Evolutionary conservation across 2,329 filamentous ascomycete species (phyloP).

Genomic region (Ceratocystis lukuohia): DNA sequence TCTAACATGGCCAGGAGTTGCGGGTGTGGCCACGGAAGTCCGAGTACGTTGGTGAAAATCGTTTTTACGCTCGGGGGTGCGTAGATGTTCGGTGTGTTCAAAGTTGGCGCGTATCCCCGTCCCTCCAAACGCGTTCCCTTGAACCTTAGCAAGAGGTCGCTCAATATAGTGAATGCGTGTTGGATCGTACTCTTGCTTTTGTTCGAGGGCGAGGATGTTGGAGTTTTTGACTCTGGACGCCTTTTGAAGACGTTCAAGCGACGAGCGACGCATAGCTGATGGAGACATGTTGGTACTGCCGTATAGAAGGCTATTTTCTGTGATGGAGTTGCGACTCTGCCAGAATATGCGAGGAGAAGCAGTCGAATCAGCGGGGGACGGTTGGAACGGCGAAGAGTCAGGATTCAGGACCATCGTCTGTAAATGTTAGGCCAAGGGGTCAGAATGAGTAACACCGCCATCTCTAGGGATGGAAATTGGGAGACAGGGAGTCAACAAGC

Average conservation of each 20-base stretch:
- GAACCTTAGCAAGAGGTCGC: slow-evolving; percentile 64
- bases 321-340: slow-evolving; percentile 59
- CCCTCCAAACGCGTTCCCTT: slow-evolving; percentile 56
- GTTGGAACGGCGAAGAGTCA: slow-evolving; percentile 74
- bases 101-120: slow-evolving; percentile 38
- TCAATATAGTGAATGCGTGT: slow-evolving; percentile 64
- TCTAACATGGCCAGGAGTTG: slow-evolving; percentile 19
- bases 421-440: slow-evolving; percentile 5
- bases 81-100: slow-evolving; percentile 23
- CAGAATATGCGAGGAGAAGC: slow-evolving; percentile 65
- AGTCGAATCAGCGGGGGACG: slow-evolving; percentile 52
- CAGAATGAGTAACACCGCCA: slow-evolving; percentile 18
- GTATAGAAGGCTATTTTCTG: slow-evolving; percentile 59
- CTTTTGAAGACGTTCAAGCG: slow-evolving; percentile 88
- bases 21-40: slow-evolving; percentile 28
- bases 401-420: slow-evolving; percentile 56
- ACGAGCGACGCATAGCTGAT: slow-evolving; percentile 67
- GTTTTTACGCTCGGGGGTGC: slow-evolving; percentile 26
- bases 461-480: slow-evolving; percentile 20
- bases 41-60: slow-evolving; percentile 36
- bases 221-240: slow-evolving; percentile 96
- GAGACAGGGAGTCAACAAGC: slow-evolving; percentile 15
- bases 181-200: slow-evolving; percentile 86
- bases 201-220: slow-evolving; percentile 87
- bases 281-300: slow-evolving; percentile 42